phyloP scores from a whole-genome alignment of 441 rosid species.

The Aleurites moluccanus region DNA sequence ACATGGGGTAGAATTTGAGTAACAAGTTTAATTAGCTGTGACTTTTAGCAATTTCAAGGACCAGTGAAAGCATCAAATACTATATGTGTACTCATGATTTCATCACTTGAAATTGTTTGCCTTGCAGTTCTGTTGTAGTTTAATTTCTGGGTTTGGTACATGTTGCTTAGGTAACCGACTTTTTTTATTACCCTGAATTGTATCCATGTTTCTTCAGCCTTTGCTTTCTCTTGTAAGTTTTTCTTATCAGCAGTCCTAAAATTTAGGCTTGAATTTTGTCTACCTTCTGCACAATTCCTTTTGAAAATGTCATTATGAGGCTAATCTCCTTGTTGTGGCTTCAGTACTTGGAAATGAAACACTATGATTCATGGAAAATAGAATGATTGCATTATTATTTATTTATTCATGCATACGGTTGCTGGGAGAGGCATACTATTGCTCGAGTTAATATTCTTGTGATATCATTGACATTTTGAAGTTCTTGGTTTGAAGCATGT shows the following conservation, averaged over 20 bases:
- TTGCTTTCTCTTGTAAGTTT: not conserved
- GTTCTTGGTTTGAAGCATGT: not conserved
- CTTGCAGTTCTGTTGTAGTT: not conserved
- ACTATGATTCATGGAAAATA: not conserved
- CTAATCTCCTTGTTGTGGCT: not conserved
- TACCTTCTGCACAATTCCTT: not conserved
- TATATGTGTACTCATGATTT: not conserved
- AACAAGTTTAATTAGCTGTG: not conserved
- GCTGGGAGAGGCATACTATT: not conserved
- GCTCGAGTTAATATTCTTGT: not conserved
- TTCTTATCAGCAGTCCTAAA: not conserved
- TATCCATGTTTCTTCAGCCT: not conserved
- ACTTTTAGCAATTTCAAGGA: not conserved
- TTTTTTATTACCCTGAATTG: not conserved
- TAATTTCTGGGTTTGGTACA: not conserved
- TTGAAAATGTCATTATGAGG: not conserved
- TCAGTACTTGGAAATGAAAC: not conserved
- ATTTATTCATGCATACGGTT: not conserved
- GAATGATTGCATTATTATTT: not conserved
- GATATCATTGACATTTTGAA: not conserved
- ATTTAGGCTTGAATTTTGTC: conserved; percentile 9
- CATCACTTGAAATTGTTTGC: not conserved
- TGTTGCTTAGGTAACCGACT: not conserved
- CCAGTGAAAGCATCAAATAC: not conserved
- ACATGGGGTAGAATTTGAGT: not conserved